Base-by-base conservation (phyloP, 163 green algal genomes). In the Scenedesmus sp. region DNA sequence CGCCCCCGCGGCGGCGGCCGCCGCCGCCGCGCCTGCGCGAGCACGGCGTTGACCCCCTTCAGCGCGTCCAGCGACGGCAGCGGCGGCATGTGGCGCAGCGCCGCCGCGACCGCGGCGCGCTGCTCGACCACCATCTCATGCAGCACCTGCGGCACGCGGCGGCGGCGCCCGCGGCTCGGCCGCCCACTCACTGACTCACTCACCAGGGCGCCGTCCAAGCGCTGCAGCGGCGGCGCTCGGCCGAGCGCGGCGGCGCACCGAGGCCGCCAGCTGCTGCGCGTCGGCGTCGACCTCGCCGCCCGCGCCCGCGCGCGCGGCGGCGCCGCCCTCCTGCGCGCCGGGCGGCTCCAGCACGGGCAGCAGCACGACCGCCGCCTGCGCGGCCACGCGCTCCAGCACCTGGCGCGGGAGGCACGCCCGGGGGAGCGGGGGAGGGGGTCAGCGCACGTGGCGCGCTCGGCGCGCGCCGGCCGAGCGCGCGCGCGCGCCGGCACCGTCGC, bases 361-460 rank as follows among this genome's bases (percentile, higher is more conserved):
- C 75, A 96, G 65, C 9, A 91, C 85, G 11, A 95, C 92, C 6
- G 90, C 88, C 14, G 92, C 81, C 81, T 95, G 87, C 53, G 90
- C 86, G 0, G 86, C 80, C 3, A 95, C 80, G 15, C 85, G 78
- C 45, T 75, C 75, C 47, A 97, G 86, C 39, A 94, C 69, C 20
- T 56, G 17, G 47, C 47, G 17, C 15, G 14, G 47, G 47, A 26
- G n/a, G n/a, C n/a, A n/a, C n/a, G n/a, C n/a, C n/a, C n/a, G n/a
- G n/a, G n/a, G n/a, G n/a, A n/a, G n/a, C n/a, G n/a, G n/a, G n/a
- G n/a, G n/a, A n/a, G n/a, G n/a, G n/a, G n/a, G n/a, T n/a, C n/a
- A n/a, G n/a, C n/a, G n/a, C n/a, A n/a, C n/a, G n/a, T n/a, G n/a
- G n/a, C n/a, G n/a, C n/a, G n/a, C n/a, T n/a, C n/a, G n/a, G n/a